phyloP scores from a whole-genome alignment of 2,329 filamentous ascomycete genomes.

The Penicillium sp. region DNA sequence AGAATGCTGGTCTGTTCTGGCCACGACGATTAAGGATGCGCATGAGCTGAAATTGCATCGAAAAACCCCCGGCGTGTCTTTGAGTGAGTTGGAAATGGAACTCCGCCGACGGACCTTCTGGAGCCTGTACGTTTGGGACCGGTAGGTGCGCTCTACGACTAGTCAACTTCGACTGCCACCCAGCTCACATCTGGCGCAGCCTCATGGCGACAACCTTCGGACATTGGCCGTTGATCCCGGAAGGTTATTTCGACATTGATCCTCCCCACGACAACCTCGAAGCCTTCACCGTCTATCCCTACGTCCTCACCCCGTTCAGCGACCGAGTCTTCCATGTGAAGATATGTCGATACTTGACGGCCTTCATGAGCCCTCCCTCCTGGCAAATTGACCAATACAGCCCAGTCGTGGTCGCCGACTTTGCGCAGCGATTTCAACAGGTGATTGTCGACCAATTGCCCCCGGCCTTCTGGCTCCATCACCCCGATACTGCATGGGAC shows the following conservation, averaged over 20 bases:
- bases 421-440: slow-evolving; percentile 17
- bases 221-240: slow-evolving; percentile 19
- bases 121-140: slow-evolving; percentile 17
- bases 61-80: slow-evolving; percentile 7
- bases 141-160: slow-evolving; percentile 6
- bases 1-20: slow-evolving; percentile 15
- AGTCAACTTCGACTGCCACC: neutral
- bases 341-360: slow-evolving; percentile 14
- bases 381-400: slow-evolving; percentile 15
- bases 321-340: slow-evolving; percentile 18
- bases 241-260: slow-evolving; percentile 19
- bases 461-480: slow-evolving; percentile 11
- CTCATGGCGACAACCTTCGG: slow-evolving; percentile 17
- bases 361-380: slow-evolving; percentile 18
- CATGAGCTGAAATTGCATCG: slow-evolving; percentile 17
- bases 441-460: slow-evolving; percentile 16
- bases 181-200: neutral
- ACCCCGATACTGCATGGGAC: slow-evolving; percentile 14
- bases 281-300: slow-evolving; percentile 7
- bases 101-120: slow-evolving; percentile 16
- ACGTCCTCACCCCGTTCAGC: slow-evolving; percentile 17
- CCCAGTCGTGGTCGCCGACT: slow-evolving; percentile 11
- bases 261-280: slow-evolving; percentile 14
- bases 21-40: slow-evolving; percentile 13
- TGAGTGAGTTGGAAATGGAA: slow-evolving; percentile 16